Evolutionary conservation across 78 protist genomes (phyloP), one percentile per base, ranked within the genome.

Genomic region (Dictyostelium purpureum): DNA sequence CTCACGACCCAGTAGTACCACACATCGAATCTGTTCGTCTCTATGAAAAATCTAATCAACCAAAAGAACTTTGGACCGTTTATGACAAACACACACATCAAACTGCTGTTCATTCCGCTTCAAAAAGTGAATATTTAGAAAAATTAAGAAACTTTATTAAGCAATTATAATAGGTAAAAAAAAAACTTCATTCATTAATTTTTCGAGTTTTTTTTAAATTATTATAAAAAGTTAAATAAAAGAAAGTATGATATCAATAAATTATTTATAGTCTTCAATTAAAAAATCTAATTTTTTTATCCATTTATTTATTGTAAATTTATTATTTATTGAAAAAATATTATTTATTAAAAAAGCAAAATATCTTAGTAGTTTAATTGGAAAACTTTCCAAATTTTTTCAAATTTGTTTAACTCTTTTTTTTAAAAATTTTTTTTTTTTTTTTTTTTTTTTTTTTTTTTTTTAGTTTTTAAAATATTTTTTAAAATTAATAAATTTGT

Each of bases 61-160:
- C 91, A 71, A 85, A 85, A 77, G 91, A 85, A 73, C 42, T 85
- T 12, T 85, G 91, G 91, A 85, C 91, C 40, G 76, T 85, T 42
- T 45, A 69, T 10, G 61, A 59, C n/a, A 16, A 40, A 4, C 10
- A 73, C 10, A 37, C 66, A 6, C 79, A 85, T 28, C 49, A n/a
- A 21, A 51, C 91, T 54, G 79, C 80, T 16, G 26, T 45, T 54
- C 65, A 82, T 38, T 67, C 63, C 5, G 19, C 63, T 18, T 12
- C 52, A 5, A 21, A 28, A 1, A 56, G 52, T 14, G 69, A 21
- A 38, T 82, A 82, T 56, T 31, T 10, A 49, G 57, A 67, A 26
- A 67, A 54, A 56, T 19, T 82, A 38, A 9, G 37, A 7, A 37
- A 14, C 4, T 82, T 82, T 56, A 70, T 82, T 16, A 42, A 79